Conservation (phyloP, 352 stramenopile species). For the Globisporangium irregulare region DNA sequence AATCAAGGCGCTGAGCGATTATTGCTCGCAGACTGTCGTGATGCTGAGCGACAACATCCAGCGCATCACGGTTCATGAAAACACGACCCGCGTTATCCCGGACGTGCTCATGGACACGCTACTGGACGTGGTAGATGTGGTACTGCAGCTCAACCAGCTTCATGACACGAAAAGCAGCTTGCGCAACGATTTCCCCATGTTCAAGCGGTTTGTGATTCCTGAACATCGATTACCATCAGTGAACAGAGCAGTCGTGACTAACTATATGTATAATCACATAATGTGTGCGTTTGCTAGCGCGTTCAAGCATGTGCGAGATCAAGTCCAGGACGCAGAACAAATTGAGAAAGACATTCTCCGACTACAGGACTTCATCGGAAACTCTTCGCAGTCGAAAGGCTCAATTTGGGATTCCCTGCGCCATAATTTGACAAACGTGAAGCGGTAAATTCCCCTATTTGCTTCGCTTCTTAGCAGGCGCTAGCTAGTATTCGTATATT, state of each 20-base stretch:
- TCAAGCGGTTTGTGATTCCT: slow-evolving; percentile 45
- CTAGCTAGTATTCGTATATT: not conserved
- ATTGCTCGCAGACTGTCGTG: slow-evolving; percentile 50
- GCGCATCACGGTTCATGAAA: slow-evolving; percentile 61
- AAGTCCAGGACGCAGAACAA: slow-evolving; percentile 34
- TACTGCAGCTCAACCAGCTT: slow-evolving; percentile 64
- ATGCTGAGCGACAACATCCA: slow-evolving; percentile 73
- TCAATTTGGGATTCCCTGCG: slow-evolving; percentile 57
- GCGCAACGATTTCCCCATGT: slow-evolving; percentile 73
- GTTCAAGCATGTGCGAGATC: slow-evolving; percentile 42
- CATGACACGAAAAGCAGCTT: slow-evolving; percentile 67
- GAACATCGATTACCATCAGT: not conserved
- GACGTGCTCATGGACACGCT: slow-evolving; percentile 59
- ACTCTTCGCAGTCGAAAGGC: slow-evolving; percentile 48
- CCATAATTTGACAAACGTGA: slow-evolving; percentile 67
- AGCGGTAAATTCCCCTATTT: slow-evolving; percentile 30
- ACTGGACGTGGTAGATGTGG: slow-evolving; percentile 57
- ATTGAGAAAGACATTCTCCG: slow-evolving; percentile 54
- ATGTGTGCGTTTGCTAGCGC: slow-evolving; percentile 24
- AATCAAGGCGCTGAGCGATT: slow-evolving; percentile 52
- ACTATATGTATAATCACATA: not conserved
- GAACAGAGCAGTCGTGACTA: not conserved
- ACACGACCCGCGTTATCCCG: slow-evolving; percentile 56
- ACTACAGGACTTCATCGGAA: slow-evolving; percentile 64
- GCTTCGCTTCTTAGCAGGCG: not conserved